phyloP scores from a whole-genome alignment of 2,329 filamentous ascomycete species.

The Aspergillus chevalieri region DNA sequence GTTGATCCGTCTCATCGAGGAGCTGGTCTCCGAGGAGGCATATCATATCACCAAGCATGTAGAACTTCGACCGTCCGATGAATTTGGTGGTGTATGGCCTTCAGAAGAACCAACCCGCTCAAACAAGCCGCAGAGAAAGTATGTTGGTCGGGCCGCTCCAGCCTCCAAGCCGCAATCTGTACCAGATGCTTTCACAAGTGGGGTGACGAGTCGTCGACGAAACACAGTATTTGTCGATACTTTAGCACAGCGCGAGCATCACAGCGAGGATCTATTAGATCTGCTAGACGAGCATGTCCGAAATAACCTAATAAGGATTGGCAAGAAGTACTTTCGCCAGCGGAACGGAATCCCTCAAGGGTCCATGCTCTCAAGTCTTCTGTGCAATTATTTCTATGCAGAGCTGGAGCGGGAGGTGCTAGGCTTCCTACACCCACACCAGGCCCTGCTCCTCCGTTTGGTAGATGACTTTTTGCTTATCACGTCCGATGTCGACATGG shows the following conservation, averaged over 20 bases:
- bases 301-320: conserved; percentile 79
- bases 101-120: conserved; percentile 4
- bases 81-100: conserved; percentile 16
- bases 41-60: conserved; percentile 72
- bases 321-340: conserved; percentile 82
- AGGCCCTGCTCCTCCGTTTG: conserved; percentile 68
- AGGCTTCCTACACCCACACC: conserved; percentile 54
- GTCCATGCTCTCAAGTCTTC: conserved; percentile 73
- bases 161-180: conserved; percentile 42
- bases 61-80: conserved; percentile 55
- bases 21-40: conserved; percentile 49
- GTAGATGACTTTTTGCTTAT: conserved; percentile 93
- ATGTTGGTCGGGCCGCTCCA: conserved; percentile 48
- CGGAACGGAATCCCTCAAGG: conserved; percentile 88
- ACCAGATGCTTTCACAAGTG: conserved; percentile 36
- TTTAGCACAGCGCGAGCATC: conserved; percentile 52
- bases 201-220: conserved; percentile 40
- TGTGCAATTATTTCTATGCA: conserved; percentile 96
- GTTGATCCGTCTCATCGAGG: conserved; percentile 60
- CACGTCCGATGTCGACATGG: conserved; percentile 62
- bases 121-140: conserved; percentile 37
- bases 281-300: conserved; percentile 74
- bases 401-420: conserved; percentile 69
- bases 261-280: conserved; percentile 56
- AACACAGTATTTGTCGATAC: conserved; percentile 75